Base-by-base conservation (phyloP, 2,329 filamentous ascomycete species). In the Apiospora phragmitis region DNA sequence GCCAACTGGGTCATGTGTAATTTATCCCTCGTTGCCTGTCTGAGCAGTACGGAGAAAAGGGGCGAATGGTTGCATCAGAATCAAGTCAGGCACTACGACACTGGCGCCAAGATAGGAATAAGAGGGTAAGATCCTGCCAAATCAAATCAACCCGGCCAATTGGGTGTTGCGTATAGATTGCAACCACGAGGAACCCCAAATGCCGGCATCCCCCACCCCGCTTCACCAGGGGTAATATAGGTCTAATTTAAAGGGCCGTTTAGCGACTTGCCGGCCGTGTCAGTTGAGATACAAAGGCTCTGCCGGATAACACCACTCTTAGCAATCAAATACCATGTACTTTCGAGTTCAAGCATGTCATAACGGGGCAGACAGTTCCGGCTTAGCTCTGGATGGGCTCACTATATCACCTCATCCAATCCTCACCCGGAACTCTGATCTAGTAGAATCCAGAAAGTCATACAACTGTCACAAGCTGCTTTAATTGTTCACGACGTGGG, bases 131-230 rank as follows among this genome's bases (percentile, higher is more conserved):
- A 62, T 62, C 55, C 32, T 62, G 8, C 11, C 55, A 62, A 38
- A n/a, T 12, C 55, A 62, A 38, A 62, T 62, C 6, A 38, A 38
- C 55, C 55, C 32, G 21, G 9, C 55, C 55, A 62, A 62, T 62
- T 21, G 55, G 55, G 55, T 62, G 55, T 62, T 62, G 55, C 21
- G 55, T n/a, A 38, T 24, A 62, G 2, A 62, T 62, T 62, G 55
- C 55, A 24, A 62, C 55, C 55, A 62, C 55, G 55, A 62, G 55
- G 55, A 62, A 18, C 55, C 29, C 32, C 55, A 62, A 62, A 62
- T 62, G 55, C 55, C 55, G 55, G 32, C 55, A 62, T 38, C 55
- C 55, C 55, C 32, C 55, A 21, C 55, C 55, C 55, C 55, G 55
- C 51, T 35, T 35, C 32, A n/a, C 21, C 55, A 62, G 55, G 55